Base-by-base conservation (phyloP, 192 early-diverging fungal genomes). In the Mortierella hygrophila region DNA sequence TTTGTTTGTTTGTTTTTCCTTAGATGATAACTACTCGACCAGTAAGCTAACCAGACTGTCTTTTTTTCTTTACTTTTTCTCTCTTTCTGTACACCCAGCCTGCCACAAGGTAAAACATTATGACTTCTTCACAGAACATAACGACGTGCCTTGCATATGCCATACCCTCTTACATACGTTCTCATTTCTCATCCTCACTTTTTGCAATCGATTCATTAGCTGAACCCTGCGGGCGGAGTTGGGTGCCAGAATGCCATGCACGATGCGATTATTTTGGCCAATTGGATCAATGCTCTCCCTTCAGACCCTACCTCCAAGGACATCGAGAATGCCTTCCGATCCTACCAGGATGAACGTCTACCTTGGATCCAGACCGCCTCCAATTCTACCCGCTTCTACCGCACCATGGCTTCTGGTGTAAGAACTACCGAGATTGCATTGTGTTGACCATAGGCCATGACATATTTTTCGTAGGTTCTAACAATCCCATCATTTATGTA, bases 201-300 rank as follows among this genome's bases (percentile, higher is more conserved):
- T 37, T 32, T 52, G 42, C 21, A 29, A 35, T 7, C 35, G 29
- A 35, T 0, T 16, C 1, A n/a, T 21, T 23, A 74, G 72, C 10
- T 74, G 49, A 74, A 54, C 21, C 49, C 72, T 16, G 42, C 72
- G 5, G 49, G 72, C 32, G 72, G 44, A 32, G 41, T 32, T 15
- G 72, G 72, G 8, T 42, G 44, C 32, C 72, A 35, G 18, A 74
- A 44, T 9, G 72, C 72, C 15, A 74, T 55, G 46, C 72, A 74
- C 18, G 72, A 54, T 37, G 72, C 72, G 1, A 52, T 74, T 18
- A n/a, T 47, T 26, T 35, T 74, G 26, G 72, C 72, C 4, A 74
- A 74, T n/a, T 74, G 72, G 72, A 74, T 74, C 55, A 57, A 57
- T 26, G 7, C 55, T 26, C 55, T 57, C 1, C 55, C 55, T 0